A percentile compares a stretch with the other conserved stretches of the same genome.
Evolutionary conservation across 2,329 filamentous ascomycete species (phyloP).

Genomic region (Malbranchea zuffiana): DNA sequence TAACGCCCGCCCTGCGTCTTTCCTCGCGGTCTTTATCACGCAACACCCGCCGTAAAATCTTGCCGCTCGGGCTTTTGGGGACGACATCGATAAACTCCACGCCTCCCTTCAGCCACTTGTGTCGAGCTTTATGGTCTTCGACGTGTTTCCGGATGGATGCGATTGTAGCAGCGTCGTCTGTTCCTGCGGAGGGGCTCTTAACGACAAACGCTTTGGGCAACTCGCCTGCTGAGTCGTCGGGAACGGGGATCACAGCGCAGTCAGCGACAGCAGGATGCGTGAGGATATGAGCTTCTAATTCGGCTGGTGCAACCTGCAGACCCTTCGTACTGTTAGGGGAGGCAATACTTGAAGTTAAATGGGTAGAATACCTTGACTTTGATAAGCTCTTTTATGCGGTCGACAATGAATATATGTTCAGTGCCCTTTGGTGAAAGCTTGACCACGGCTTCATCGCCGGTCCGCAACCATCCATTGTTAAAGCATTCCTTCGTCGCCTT

Average conservation of each 20-base stretch:
- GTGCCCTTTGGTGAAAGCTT: constrained; percentile 52
- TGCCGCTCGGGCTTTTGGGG: constrained; percentile 52
- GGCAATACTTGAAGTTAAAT: neutral
- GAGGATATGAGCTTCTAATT: constrained; percentile 70
- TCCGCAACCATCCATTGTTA: constrained; percentile 63
- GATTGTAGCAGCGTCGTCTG: constrained; percentile 42
- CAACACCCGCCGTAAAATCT: constrained; percentile 53
- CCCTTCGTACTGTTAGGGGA: constrained; percentile 41
- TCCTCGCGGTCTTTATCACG: constrained; percentile 63
- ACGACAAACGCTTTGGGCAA: constrained; percentile 55
- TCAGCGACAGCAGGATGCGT: constrained; percentile 65
- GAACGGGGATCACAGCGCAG: constrained; percentile 65
- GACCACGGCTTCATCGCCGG: constrained; percentile 73
- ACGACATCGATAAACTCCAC: constrained; percentile 47
- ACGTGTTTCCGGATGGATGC: constrained; percentile 48
- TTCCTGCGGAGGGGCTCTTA: constrained; percentile 42
- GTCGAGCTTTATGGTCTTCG: constrained; percentile 49
- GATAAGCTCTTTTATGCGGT: constrained; percentile 69
- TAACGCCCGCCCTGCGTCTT: constrained; percentile 53
- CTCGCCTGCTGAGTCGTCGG: constrained; percentile 51
- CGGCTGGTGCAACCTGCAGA: constrained; percentile 70
- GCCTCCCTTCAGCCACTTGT: constrained; percentile 53
- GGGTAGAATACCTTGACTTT: constrained; percentile 55
- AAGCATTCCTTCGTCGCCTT: constrained; percentile 76
- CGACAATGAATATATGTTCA: constrained; percentile 77